phyloP scores from a whole-genome alignment of 1,139 yeast genomes.

The Zygotorulaspora mrakii region DNA sequence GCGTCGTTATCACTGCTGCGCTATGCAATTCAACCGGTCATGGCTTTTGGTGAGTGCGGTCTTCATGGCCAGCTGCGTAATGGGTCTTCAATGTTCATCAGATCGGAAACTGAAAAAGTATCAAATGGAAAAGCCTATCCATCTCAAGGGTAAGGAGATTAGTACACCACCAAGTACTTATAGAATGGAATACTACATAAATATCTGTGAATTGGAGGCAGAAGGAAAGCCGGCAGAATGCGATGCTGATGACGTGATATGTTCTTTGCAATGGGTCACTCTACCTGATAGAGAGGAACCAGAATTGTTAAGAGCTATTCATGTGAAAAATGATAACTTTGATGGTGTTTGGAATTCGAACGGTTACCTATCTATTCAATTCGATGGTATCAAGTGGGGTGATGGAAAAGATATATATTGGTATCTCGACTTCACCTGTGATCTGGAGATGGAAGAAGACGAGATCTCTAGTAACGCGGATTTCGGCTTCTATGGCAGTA shows the following conservation, averaged over 20 bases:
- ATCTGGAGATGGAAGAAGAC: slow-evolving; percentile 39
- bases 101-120: slow-evolving; percentile 27
- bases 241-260: slow-evolving; percentile 50
- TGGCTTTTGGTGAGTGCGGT: slow-evolving; percentile 2
- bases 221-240: slow-evolving; percentile 21
- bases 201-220: slow-evolving; percentile 57
- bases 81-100: slow-evolving; percentile 7
- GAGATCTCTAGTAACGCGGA: slow-evolving; percentile 33
- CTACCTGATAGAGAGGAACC: slow-evolving; percentile 44
- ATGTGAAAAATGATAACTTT: slow-evolving; percentile 18
- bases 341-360: slow-evolving; percentile 19
- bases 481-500: slow-evolving; percentile 23
- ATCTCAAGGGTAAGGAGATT: slow-evolving; percentile 28
- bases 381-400: slow-evolving; percentile 56
- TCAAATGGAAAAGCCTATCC: slow-evolving; percentile 17
- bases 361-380: slow-evolving; percentile 40
- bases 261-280: slow-evolving; percentile 56
- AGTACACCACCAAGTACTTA: slow-evolving; percentile 79
- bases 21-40: background rate
- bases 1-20: background rate
- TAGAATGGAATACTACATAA: slow-evolving; percentile 61
- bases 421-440: slow-evolving; percentile 53
- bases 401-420: slow-evolving; percentile 66
- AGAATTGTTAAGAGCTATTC: slow-evolving; percentile 29
- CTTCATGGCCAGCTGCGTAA: slow-evolving; percentile 3